These are phyloP conservation scores for Marasmius oreades DNA, from an alignment of 1,284 basidiomycete genomes.

Conservation along the genomic window DNA sequence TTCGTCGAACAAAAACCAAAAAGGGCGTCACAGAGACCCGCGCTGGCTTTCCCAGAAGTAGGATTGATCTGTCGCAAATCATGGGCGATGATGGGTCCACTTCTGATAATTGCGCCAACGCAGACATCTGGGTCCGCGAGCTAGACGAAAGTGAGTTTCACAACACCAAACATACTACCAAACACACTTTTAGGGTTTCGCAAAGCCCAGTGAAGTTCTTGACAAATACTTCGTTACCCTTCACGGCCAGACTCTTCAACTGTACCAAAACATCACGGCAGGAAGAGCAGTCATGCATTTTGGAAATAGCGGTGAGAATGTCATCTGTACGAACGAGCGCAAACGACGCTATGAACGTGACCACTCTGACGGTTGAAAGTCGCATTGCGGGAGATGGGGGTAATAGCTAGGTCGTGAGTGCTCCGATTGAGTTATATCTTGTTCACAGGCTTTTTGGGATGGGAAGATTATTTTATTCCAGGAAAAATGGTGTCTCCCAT, in stretches of 20 bases:
- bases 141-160: neutral
- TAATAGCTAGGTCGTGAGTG: no score
- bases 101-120: constrained; percentile 42
- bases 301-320: constrained; percentile 6
- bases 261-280: constrained; percentile 9
- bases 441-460: no score
- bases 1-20: constrained; percentile 52
- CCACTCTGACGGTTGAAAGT: no score
- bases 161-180: neutral
- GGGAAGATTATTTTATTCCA: no score
- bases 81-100: constrained; percentile 58
- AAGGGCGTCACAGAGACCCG: constrained; percentile 53
- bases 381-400: no score
- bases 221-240: constrained; percentile 11
- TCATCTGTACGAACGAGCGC: neutral
- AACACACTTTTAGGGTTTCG: constrained; percentile 7
- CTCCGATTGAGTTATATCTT: no score
- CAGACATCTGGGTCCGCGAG: constrained; percentile 44
- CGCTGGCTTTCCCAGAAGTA: constrained; percentile 40
- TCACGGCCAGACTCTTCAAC: constrained; percentile 6
- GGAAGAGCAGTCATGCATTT: constrained; percentile 11
- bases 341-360: no score
- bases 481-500: no score
- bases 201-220: constrained; percentile 6
- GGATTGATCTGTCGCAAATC: constrained; percentile 47